Base-by-base conservation (phyloP, 345 rosid genomes). In the Murraya paniculata region DNA sequence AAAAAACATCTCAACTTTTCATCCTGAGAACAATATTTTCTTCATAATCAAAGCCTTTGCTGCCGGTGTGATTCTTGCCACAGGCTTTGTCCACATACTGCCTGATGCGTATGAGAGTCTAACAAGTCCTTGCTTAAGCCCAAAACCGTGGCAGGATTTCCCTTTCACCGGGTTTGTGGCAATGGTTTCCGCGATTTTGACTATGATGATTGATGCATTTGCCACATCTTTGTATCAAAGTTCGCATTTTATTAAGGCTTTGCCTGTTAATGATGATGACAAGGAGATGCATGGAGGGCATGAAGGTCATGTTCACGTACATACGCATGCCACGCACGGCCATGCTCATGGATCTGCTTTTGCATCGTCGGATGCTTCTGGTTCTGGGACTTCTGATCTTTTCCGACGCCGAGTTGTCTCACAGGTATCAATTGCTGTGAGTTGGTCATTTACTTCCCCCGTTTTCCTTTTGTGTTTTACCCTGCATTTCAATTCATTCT, bases 61-160 rank as follows among this genome's bases (percentile, higher is more conserved):
- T 21, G 93, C 89, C 25, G 93, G 95, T 2, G 91, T 91, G 60
- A 88, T 91, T 59, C 81, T 89, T 6, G 87, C 90, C 33, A 89
- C 91, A 2, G 90, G 90, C 16, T 89, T 89, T 79, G 80, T 91
- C 67, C 95, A 91, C 82, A 87, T 91, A 72, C 83, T 89, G n/a
- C 93, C 91, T 0, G 92, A 88, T 36, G 92, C 89, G 45, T 85
- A 76, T 55, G 81, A 83, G 75, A 89, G 72, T 76, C 79, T 89
- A 25, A 84, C 83, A 7, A 80, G 83, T 66, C 85, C 92, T 3
- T 85, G 88, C 80, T 80, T 88, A 18, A 59, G 74, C 9, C 84
- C 78, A 55, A 13, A 39, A 9, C 45, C 45, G 9, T 35, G 69
- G 69, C 38, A 65, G 22, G 69, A 35, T 65, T 65, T 65, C 36